These are phyloP conservation scores for Fragaria vesca DNA, from an alignment of 306 rosid genomes.

Conservation along the genomic window DNA sequence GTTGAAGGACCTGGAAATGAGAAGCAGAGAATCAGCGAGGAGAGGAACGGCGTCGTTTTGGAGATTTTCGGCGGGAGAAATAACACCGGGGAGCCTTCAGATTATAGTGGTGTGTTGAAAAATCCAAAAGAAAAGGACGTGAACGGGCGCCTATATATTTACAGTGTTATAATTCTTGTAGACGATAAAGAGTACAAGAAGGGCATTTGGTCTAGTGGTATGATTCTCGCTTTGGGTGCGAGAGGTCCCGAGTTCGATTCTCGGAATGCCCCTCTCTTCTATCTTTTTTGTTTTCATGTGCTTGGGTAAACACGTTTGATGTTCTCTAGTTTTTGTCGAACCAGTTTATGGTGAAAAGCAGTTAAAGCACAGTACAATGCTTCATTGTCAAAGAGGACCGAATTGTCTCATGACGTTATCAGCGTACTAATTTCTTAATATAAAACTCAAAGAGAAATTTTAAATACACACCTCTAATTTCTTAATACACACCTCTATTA, in stretches of 20 bases:
- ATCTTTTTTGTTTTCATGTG: no score
- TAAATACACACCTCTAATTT: no score
- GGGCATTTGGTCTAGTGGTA: constrained; percentile 29
- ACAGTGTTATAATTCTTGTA: no score
- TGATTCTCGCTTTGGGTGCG: constrained; percentile 24
- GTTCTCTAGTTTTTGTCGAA: no score
- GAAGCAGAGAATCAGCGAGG: neutral
- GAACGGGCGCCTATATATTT: neutral
- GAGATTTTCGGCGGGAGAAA: neutral
- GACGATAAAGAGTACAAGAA: fast-evolving
- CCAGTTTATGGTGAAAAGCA: no score
- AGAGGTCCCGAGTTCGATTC: constrained; percentile 29
- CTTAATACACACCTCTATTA: no score
- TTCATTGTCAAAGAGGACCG: neutral
- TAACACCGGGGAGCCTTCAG: neutral
- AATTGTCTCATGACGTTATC: no score
- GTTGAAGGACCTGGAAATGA: neutral
- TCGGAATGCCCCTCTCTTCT: constrained; percentile 7
- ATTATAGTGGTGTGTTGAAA: neutral
- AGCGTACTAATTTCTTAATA: no score
- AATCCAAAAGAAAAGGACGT: neutral
- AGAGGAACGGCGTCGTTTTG: neutral
- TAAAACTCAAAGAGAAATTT: no score
- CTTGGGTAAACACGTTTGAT: no score
- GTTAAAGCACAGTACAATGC: no score